Percentiles rank a stretch among this genome's conserved stretches.
These are phyloP conservation scores for Condylostoma magnum DNA, from an alignment of 169 alveolate genomes.

Conservation along the genomic window DNA sequence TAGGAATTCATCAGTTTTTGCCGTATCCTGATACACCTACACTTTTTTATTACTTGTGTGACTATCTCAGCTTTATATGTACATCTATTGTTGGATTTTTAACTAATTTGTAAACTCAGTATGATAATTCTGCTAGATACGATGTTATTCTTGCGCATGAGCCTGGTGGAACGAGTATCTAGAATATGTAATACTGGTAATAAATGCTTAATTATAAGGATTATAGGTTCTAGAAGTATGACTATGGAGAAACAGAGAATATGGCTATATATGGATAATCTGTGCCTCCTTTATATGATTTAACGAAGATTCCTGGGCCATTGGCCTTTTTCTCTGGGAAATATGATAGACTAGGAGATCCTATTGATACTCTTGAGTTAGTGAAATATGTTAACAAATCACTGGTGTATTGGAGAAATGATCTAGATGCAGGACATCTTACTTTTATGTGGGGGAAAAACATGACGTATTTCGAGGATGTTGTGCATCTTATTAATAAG, in stretches of 20 bases:
- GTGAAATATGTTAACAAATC: conserved; percentile 9
- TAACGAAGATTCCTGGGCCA: conserved; percentile 46
- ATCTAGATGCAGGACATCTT: conserved; percentile 38
- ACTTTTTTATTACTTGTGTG: conserved; percentile 39
- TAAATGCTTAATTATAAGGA: conserved; percentile 29
- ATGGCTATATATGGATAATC: conserved; percentile 41
- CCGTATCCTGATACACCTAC: conserved; percentile 28
- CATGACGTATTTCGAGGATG: conserved; percentile 37
- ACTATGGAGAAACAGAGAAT: conserved; percentile 49
- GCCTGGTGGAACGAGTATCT: conserved; percentile 63
- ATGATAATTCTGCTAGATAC: conserved; percentile 32
- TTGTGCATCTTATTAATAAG: conserved; percentile 10
- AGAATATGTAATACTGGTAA: conserved; percentile 47
- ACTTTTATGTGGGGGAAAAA: conserved; percentile 46
- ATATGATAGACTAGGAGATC: conserved; percentile 43
- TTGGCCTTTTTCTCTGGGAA: conserved; percentile 49
- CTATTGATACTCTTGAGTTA: conserved; percentile 31
- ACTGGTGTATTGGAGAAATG: neutral
- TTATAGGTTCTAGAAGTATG: conserved; percentile 44
- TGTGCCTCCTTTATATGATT: conserved; percentile 61
- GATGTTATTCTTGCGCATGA: conserved; percentile 49
- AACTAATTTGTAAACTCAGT: conserved; percentile 40
- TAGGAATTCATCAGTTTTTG: conserved; percentile 45
- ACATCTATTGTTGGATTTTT: conserved; percentile 31
- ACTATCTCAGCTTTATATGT: conserved; percentile 35